Conservation (phyloP, 2,329 filamentous ascomycete genomes). For the Beauveria sp. region DNA sequence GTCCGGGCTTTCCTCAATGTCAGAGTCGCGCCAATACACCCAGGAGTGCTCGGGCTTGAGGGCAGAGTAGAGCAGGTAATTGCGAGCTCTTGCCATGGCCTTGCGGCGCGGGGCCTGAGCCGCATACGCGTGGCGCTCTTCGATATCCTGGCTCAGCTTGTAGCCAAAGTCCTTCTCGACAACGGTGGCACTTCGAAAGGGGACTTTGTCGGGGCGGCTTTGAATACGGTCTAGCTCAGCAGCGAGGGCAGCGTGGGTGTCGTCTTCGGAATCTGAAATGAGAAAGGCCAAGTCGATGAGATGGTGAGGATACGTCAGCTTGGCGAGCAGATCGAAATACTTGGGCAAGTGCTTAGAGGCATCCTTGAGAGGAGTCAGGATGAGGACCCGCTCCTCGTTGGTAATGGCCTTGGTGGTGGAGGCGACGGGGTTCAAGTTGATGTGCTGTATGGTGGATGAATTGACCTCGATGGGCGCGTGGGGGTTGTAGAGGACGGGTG, state of each 20-base stretch:
- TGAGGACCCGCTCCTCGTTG: conserved; percentile 82
- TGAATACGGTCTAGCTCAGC: conserved; percentile 85
- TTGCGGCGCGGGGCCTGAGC: conserved; percentile 87
- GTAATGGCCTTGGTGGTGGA: conserved; percentile 71
- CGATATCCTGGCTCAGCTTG: conserved; percentile 66
- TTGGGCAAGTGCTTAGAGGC: conserved; percentile 74
- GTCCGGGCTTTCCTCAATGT: conserved; percentile 84
- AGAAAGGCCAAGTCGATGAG: conserved; percentile 94
- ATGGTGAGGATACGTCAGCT: conserved; percentile 88
- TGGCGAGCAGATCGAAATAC: conserved; percentile 86
- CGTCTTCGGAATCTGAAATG: conserved; percentile 84
- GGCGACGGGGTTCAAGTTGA: conserved; percentile 78
- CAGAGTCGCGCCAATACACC: conserved; percentile 98
- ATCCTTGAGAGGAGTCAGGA: conserved; percentile 89
- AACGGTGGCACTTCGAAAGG: conserved; percentile 78
- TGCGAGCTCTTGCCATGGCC: conserved; percentile 81
- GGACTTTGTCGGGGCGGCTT: conserved; percentile 66
- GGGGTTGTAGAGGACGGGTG: conserved; percentile 93
- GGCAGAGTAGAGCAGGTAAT: conserved; percentile 79
- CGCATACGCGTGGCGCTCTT: conserved; percentile 76
- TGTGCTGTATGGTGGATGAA: conserved; percentile 64
- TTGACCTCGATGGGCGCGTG: conserved; percentile 84
- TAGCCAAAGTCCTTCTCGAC: conserved; percentile 88
- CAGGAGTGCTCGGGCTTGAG: conserved; percentile 92
- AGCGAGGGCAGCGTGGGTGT: conserved; percentile 80